Evolutionary conservation across 2,329 filamentous ascomycete species (phyloP).

Genomic region (Botryosphaeria dothidea): DNA sequence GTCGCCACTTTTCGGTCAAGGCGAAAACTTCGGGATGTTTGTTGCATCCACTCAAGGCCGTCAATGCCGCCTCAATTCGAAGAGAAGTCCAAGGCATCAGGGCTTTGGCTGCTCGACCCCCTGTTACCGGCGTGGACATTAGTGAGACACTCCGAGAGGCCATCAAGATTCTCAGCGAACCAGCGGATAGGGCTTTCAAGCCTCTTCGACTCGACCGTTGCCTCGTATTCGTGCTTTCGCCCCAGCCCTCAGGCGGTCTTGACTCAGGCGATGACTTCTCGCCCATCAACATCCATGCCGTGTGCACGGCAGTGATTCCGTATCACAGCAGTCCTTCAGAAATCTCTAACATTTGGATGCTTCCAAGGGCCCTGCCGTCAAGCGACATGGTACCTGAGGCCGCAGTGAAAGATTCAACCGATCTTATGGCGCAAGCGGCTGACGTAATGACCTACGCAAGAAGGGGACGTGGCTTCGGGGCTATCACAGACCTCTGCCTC

Average conservation of each 20-base stretch:
- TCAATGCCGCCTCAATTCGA: not conserved
- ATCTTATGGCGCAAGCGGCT: conserved; percentile 5
- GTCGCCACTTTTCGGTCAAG: conserved; percentile 15
- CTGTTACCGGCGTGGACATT: not conserved
- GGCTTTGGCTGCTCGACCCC: conserved; percentile 6
- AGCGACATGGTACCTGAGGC: not conserved
- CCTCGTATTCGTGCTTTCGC: conserved; percentile 24
- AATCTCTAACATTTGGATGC: not conserved
- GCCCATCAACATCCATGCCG: conserved; percentile 3
- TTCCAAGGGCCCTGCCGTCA: not conserved
- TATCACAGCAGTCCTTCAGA: not conserved
- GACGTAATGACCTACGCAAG: conserved; percentile 13
- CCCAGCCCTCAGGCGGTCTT: conserved; percentile 16
- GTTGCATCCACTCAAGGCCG: conserved; percentile 17
- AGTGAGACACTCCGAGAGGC: conserved; percentile 20
- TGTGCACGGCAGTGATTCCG: conserved; percentile 19
- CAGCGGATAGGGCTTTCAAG: not conserved
- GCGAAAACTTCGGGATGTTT: conserved; percentile 17
- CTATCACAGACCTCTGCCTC: conserved; percentile 19
- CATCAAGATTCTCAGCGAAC: conserved; percentile 8
- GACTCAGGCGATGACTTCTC: not conserved
- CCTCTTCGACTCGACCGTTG: conserved; percentile 14
- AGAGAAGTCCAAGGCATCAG: conserved; percentile 19
- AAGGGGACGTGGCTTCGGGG: not conserved
- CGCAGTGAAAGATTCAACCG: not conserved